Conservation (phyloP, 768 basidiomycete genomes). For the Neoboletus brunneissimus region DNA sequence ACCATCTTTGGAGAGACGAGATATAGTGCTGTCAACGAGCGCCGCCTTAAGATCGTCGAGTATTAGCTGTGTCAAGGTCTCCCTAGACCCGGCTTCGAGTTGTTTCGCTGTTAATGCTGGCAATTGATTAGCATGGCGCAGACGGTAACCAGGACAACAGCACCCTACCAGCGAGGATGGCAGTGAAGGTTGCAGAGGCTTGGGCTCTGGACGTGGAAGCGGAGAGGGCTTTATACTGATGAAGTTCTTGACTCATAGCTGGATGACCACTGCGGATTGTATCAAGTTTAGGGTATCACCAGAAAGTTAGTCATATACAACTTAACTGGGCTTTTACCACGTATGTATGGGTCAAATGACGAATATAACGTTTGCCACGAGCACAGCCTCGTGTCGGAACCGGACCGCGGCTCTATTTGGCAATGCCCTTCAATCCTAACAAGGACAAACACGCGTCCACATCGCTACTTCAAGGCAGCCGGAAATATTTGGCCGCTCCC, state of each 20-base stretch:
- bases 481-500: constrained; percentile 3
- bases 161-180: constrained; percentile 17
- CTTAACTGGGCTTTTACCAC: neutral
- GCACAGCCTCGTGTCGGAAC: constrained; percentile 16
- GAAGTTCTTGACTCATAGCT: constrained; percentile 15
- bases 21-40: constrained; percentile 37
- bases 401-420: constrained; percentile 17
- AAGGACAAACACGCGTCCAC: constrained; percentile 18
- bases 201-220: constrained; percentile 5
- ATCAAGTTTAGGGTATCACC: neutral
- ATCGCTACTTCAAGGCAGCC: neutral
- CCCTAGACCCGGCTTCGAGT: constrained; percentile 43
- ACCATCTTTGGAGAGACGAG: constrained; percentile 59
- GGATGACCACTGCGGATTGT: neutral
- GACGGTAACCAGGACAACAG: constrained; percentile 5
- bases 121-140: constrained; percentile 5
- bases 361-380: neutral
- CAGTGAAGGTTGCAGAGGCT: constrained; percentile 4
- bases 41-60: constrained; percentile 54
- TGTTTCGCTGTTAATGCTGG: constrained; percentile 16
- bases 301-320: neutral
- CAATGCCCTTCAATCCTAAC: constrained; percentile 19
- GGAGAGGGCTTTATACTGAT: constrained; percentile 20
- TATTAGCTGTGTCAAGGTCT: constrained; percentile 54
- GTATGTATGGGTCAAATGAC: neutral